These are phyloP conservation scores for Furcasterigmium furcatum DNA, from an alignment of 2,329 filamentous ascomycete genomes.

Conservation along the genomic window DNA sequence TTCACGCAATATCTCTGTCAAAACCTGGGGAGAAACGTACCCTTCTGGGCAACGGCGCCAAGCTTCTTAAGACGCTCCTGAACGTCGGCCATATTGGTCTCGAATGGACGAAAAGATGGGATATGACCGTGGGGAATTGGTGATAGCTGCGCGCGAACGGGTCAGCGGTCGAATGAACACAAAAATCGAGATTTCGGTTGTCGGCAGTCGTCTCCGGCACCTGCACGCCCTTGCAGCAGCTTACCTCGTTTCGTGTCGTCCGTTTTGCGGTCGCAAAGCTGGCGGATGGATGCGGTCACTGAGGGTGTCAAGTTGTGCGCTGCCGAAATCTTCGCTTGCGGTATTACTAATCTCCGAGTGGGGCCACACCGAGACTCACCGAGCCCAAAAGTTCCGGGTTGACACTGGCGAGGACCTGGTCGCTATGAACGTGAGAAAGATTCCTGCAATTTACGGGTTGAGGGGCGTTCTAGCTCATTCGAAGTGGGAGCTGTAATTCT, in stretches of 20 bases:
- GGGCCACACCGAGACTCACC: not conserved
- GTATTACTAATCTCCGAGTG: slow-evolving; percentile 10
- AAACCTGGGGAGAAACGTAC: slow-evolving; percentile 62
- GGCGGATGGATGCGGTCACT: slow-evolving; percentile 5
- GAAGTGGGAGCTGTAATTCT: too few species aligned
- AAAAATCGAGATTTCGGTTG: not conserved
- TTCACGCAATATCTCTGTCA: not conserved
- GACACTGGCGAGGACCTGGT: too few species aligned
- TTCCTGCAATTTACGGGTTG: too few species aligned
- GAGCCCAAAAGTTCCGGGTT: too few species aligned
- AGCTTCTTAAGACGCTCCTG: slow-evolving; percentile 61
- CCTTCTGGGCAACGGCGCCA: slow-evolving; percentile 56
- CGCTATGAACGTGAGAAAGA: too few species aligned
- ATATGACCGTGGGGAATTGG: not conserved
- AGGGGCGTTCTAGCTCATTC: too few species aligned
- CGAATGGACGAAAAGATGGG: not conserved
- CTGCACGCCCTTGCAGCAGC: not conserved
- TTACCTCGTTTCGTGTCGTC: slow-evolving; percentile 7
- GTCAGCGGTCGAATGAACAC: not conserved
- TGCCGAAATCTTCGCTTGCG: slow-evolving; percentile 13
- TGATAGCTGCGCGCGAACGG: not conserved
- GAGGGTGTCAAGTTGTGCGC: not conserved
- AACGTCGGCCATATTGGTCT: slow-evolving; percentile 48
- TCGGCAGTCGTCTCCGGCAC: too few species aligned
- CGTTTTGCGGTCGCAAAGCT: slow-evolving; percentile 10